Evolutionary conservation across 257 asterid genomes (phyloP), one percentile per base, ranked within the genome.

Genomic region (Handroanthus guayacan): DNA sequence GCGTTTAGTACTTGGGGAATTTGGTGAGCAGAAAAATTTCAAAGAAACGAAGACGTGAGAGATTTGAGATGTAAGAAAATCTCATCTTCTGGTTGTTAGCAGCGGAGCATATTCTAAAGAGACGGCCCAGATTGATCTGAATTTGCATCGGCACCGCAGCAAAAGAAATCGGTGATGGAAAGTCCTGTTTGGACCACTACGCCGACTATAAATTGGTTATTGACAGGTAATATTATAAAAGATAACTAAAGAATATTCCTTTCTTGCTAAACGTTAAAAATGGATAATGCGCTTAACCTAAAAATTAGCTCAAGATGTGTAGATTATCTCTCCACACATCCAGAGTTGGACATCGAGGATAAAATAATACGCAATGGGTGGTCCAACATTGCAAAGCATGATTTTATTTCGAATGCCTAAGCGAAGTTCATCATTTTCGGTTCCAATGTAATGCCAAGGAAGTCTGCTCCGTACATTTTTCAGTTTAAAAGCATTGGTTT

Each of bases 121-220:
- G 43, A 69, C 66, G 81, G 74, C 38, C 61, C 44, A 10, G 71
- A 70, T 63, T 75, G 7, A 56, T 18, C 55, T 3, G 58, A 34
- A 45, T 56, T 64, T 5, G 52, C 54, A 65, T 65, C 17, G 54
- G 17, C 48, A 47, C 63, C 39, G 13, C 10, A 8, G 10, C 18
- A 12, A 75, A 69, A 54, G 80, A 20, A 34, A 66, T 72, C 57
- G 62, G 13, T 41, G 14, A 54, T 41, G 44, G 48, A 44, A 70
- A 45, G 58, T 57, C 2, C 17, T 48, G 63, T 12, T 18, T 58
- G 76, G 67, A 67, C 18, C 52, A 41, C 12, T 9, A 61, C 37
- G 39, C 17, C 56, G 43, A 31, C 50, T 31, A 54, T 67, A 75
- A 62, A 74, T 80, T 80, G 74, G 80, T 80, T 80, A 70, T 70